phyloP scores from a whole-genome alignment of 1,139 yeast species.

The Sugiyamaella japonica region DNA sequence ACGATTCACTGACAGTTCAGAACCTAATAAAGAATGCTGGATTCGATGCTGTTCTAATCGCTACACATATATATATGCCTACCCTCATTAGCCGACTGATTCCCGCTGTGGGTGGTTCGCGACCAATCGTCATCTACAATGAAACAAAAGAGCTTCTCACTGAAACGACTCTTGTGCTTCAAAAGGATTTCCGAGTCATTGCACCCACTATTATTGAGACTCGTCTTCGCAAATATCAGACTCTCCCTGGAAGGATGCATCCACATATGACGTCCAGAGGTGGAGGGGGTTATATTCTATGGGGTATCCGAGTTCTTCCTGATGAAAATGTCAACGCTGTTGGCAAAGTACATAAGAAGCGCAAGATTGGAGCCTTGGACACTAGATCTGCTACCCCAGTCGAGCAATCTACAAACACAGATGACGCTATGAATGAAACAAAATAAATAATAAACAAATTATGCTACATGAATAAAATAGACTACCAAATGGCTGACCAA shows the following conservation, averaged over 20 bases:
- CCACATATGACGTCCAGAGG: constrained; percentile 94
- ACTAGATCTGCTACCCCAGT: neutral
- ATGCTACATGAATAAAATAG: neutral
- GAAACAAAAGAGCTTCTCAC: constrained; percentile 78
- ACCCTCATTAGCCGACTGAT: constrained; percentile 62
- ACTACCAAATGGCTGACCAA: too few species aligned
- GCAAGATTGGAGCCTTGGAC: constrained; percentile 26
- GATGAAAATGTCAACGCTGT: constrained; percentile 51
- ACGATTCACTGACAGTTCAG: constrained; percentile 47
- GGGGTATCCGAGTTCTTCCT: constrained; percentile 81
- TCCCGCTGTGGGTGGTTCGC: constrained; percentile 75
- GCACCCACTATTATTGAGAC: constrained; percentile 86
- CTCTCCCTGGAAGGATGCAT: constrained; percentile 90
- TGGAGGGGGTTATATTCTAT: constrained; percentile 84
- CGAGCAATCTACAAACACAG: neutral
- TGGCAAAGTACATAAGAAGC: constrained; percentile 34
- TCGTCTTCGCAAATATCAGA: constrained; percentile 83
- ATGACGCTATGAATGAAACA: neutral
- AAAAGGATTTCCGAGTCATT: constrained; percentile 65
- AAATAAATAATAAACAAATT: neutral
- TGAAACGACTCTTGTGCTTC: constrained; percentile 67
- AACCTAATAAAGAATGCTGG: constrained; percentile 54
- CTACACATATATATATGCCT: constrained; percentile 69
- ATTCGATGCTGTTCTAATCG: constrained; percentile 77
- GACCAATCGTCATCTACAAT: constrained; percentile 80